Conservation (phyloP, 2,329 filamentous ascomycete species). For the Monilinia fructigena region DNA sequence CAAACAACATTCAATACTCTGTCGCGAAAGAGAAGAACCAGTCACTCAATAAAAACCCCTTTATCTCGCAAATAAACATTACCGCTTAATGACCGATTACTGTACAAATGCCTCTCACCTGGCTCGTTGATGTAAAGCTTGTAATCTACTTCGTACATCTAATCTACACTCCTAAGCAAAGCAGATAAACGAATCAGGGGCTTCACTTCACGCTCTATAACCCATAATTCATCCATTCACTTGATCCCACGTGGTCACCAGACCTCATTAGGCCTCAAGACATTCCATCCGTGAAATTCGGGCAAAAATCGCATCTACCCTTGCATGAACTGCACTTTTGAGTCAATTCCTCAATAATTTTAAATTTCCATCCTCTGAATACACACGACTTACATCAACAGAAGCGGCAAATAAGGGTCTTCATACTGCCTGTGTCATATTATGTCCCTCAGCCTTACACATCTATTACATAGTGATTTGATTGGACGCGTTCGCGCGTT, state of each 20-base stretch:
- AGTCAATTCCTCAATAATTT: neutral
- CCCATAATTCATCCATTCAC: neutral
- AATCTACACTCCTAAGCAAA: neutral
- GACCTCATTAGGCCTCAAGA: conserved; percentile 1
- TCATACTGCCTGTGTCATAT: neutral
- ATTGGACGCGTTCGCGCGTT: neutral
- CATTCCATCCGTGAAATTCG: neutral
- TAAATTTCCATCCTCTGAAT: neutral
- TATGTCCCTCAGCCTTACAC: neutral
- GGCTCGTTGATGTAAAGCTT: too few species aligned
- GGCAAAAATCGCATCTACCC: neutral
- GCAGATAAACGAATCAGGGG: neutral
- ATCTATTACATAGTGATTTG: neutral
- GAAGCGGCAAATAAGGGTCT: neutral
- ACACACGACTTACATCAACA: neutral
- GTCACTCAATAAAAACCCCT: neutral
- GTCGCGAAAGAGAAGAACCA: neutral
- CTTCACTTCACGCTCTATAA: neutral
- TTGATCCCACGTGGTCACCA: conserved; percentile 4
- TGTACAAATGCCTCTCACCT: too few species aligned
- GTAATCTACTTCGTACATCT: neutral
- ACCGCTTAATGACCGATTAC: too few species aligned
- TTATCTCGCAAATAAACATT: too few species aligned
- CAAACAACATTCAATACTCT: neutral
- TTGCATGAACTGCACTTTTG: neutral